Evolutionary conservation across 2,329 filamentous ascomycete species (phyloP).

Genomic region (Paradendryphiella salina): DNA sequence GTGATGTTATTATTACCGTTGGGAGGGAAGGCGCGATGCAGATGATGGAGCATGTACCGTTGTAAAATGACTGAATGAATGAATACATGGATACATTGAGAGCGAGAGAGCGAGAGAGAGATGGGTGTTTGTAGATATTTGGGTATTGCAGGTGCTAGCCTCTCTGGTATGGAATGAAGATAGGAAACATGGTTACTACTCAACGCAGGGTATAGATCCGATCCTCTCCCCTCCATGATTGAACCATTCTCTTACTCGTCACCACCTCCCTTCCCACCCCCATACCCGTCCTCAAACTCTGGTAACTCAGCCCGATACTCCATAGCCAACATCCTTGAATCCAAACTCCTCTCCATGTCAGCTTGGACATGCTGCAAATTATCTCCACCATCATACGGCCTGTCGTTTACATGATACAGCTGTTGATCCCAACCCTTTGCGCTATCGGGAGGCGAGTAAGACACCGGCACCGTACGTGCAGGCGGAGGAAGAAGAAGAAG

Average conservation of each 20-base stretch:
- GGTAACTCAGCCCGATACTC: slow-evolving; percentile 34
- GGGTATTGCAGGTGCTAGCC: too few species aligned
- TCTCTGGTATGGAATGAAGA: too few species aligned
- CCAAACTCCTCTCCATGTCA: slow-evolving; percentile 1
- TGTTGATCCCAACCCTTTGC: too few species aligned
- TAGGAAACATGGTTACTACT: too few species aligned
- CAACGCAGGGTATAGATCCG: neutral
- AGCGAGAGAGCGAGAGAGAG: neutral
- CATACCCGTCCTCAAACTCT: slow-evolving; percentile 26
- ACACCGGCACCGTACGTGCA: neutral
- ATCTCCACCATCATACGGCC: too few species aligned
- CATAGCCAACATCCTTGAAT: slow-evolving; percentile 26
- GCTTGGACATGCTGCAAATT: too few species aligned
- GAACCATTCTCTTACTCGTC: neutral
- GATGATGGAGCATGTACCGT: slow-evolving; percentile 70
- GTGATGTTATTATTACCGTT: slow-evolving; percentile 73
- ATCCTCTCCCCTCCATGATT: neutral
- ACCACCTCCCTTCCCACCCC: neutral
- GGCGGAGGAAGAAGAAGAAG: neutral
- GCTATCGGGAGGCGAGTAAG: neutral
- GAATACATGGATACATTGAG: neutral
- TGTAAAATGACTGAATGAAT: slow-evolving; percentile 45
- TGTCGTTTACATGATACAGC: too few species aligned
- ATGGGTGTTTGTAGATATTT: neutral
- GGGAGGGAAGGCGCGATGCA: slow-evolving; percentile 66